A percentile compares a stretch with the other conserved stretches of the same genome.
These are phyloP conservation scores for Naganishia albida DNA, from an alignment of 1,284 basidiomycete genomes.

Conservation along the genomic window DNA sequence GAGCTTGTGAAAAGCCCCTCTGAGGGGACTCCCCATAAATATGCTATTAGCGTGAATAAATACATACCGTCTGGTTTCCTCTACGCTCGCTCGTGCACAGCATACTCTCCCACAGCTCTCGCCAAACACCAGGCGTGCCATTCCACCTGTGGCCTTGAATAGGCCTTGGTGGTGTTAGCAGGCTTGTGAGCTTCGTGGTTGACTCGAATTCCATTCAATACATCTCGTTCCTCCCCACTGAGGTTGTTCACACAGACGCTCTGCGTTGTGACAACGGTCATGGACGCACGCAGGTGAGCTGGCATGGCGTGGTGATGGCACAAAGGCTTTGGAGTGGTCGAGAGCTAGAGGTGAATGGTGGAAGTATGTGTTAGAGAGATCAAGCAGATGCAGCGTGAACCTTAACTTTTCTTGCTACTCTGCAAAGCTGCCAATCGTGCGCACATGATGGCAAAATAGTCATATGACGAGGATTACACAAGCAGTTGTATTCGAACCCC, in stretches of 20 bases:
- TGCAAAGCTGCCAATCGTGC: no score
- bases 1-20: background rate
- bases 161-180: background rate
- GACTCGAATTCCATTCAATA: background rate
- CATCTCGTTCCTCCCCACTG: background rate
- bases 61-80: constrained; percentile 6
- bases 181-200: constrained; percentile 1
- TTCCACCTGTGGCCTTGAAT: background rate
- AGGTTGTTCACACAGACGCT: background rate
- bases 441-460: no score
- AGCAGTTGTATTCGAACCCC: background rate
- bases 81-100: constrained; percentile 5
- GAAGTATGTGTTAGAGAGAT: no score
- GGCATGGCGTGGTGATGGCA: no score
- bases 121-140: constrained; percentile 6
- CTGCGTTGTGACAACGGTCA: background rate
- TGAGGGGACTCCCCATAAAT: background rate
- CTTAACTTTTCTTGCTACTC: no score
- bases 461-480: no score
- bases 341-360: no score
- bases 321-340: no score
- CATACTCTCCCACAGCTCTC: constrained; percentile 1
- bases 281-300: no score
- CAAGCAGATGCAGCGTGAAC: no score
- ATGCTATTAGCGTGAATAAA: background rate